Base-by-base conservation (phyloP, 2,329 filamentous ascomycete species). In the Beauveria asiatica region DNA sequence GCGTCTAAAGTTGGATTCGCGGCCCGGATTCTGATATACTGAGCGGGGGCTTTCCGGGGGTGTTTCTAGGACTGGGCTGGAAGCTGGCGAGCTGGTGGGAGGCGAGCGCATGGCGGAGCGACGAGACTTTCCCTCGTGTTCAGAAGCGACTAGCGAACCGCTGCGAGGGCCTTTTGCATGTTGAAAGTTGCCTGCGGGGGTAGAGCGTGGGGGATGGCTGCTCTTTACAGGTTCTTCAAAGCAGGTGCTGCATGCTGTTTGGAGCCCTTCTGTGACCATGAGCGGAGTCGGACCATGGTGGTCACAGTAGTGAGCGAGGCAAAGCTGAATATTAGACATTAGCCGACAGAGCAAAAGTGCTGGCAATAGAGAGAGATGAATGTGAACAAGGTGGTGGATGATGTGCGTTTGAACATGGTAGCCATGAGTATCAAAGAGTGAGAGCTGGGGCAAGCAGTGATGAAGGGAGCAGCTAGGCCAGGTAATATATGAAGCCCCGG, bases 241-340 rank as follows among this genome's bases (percentile, higher is more conserved):
- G 69, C 85, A 88, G 66, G 78, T 76, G 61, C 76, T 75, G 68
- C 85, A 88, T 52, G 81, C 78, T 13, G 83, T 81, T 2, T 83
- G 82, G 16, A 86, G 73, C 53, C 84, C 84, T 70, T 88, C 84
- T 41, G 85, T 88, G 67, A 87, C 85, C 82, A 88, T 86, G 61
- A 88, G 72, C 54, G 85, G 85, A 51, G 85, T 88, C 53, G 85
- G 85, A 63, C 85, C 85, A 73, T 88, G 85, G 64, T 83, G 78
- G 71, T 88, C 85, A 78, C 85, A 88, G 70, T 87, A 88, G 71
- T 88, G 85, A 67, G 85, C 85, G 67, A 88, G 78, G 70, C 84
- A 87, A 69, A 88, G 75, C 85, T 88, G 80, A 61, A 83, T 61
- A 62, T 64, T 62, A 23, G 67, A 64, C 59, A 71, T 75, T 69